Percentiles rank a stretch among this genome's conserved stretches.
These are phyloP conservation scores for Flagelloscypha sp. DNA, from an alignment of 768 basidiomycete species.

Conservation along the genomic window DNA sequence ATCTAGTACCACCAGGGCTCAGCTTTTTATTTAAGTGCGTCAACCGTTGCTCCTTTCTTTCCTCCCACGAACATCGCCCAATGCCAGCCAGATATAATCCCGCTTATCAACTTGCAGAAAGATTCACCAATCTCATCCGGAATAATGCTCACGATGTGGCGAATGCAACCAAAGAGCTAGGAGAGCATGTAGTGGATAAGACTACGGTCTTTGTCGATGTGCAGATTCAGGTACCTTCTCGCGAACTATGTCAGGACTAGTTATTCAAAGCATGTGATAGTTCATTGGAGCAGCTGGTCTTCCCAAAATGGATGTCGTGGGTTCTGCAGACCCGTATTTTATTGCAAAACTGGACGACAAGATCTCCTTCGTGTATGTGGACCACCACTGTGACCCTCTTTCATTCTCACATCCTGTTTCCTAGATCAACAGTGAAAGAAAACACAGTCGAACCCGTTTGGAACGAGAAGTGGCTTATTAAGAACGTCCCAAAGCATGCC, in stretches of 20 bases:
- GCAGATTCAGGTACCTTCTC: slow-evolving; percentile 36
- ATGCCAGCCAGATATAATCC: no score
- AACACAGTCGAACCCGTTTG: slow-evolving; percentile 57
- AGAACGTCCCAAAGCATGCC: slow-evolving; percentile 63
- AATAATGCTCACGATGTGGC: slow-evolving; percentile 27
- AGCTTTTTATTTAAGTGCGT: no score
- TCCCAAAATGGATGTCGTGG: slow-evolving; percentile 63
- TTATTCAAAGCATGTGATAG: slow-evolving; percentile 19
- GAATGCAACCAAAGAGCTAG: slow-evolving; percentile 21
- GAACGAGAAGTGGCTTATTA: slow-evolving; percentile 69
- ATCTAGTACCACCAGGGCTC: no score
- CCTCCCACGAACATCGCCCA: no score
- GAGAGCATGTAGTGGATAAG: slow-evolving; percentile 23
- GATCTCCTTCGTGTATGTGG: slow-evolving; percentile 56
- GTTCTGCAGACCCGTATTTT: slow-evolving; percentile 63
- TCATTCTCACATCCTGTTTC: not conserved
- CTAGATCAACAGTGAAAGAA: slow-evolving; percentile 56
- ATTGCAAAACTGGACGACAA: slow-evolving; percentile 55
- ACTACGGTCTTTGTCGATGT: slow-evolving; percentile 49
- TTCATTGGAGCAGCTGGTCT: slow-evolving; percentile 66
- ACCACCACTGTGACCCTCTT: not conserved
- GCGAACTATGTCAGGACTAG: not conserved
- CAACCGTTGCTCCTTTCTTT: no score
- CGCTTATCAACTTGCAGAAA: no score
- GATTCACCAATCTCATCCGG: no score